Conservation (phyloP, 345 rosid genomes). For the Eucalyptus cloeziana region DNA sequence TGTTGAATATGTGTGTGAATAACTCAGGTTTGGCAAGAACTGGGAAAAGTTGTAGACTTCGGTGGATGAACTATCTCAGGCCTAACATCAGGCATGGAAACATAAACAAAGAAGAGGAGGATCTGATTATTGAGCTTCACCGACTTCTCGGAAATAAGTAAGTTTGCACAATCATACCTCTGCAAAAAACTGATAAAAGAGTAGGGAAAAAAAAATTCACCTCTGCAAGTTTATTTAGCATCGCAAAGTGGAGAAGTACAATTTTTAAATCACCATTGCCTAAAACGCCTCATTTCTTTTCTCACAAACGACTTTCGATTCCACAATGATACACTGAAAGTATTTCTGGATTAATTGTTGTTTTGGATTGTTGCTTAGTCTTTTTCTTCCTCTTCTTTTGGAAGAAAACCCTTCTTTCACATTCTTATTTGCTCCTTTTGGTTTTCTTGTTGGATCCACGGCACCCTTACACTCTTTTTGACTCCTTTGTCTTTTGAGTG, state of each 20-base stretch:
- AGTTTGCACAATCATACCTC: background rate
- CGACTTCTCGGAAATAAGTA: background rate
- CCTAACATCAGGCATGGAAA: background rate
- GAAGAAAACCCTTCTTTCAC: background rate
- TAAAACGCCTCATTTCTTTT: background rate
- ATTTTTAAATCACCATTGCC: background rate
- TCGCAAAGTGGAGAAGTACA: background rate
- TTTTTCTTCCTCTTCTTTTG: background rate
- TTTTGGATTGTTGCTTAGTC: background rate
- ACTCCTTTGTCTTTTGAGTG: too few species aligned
- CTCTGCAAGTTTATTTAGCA: background rate
- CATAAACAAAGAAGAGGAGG: background rate
- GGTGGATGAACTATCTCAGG: conserved; percentile 4
- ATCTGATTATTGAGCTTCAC: background rate
- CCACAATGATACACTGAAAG: background rate
- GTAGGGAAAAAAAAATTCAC: background rate
- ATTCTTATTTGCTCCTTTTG: background rate
- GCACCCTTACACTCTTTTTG: too few species aligned
- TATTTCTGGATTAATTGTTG: background rate
- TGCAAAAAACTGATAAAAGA: background rate
- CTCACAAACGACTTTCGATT: background rate
- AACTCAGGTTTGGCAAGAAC: background rate
- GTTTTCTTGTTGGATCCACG: too few species aligned
- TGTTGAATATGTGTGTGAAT: background rate
- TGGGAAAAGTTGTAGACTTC: conserved; percentile 5